Conservation (phyloP, 2,329 filamentous ascomycete genomes). For the Arthrobotrys entomopaga region DNA sequence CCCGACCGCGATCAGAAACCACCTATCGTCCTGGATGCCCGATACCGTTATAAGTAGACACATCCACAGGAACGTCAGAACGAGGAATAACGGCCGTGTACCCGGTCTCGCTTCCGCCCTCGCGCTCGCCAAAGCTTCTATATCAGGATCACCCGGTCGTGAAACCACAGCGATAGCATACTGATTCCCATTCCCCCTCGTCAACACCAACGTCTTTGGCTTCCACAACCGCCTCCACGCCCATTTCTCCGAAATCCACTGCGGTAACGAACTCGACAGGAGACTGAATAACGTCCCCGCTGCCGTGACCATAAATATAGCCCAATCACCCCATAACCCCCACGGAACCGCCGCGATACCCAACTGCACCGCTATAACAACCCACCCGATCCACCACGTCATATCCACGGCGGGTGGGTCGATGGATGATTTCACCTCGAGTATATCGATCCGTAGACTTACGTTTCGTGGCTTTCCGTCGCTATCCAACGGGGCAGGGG, state of each 20-base stretch:
- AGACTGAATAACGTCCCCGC: constrained; percentile 62
- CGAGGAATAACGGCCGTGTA: constrained; percentile 55
- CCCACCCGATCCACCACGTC: constrained; percentile 51
- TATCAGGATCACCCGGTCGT: constrained; percentile 61
- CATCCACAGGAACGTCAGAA: constrained; percentile 62
- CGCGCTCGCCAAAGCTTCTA: constrained; percentile 63
- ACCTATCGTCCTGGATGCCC: constrained; percentile 62
- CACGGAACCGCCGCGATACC: constrained; percentile 61
- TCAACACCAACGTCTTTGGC: constrained; percentile 61
- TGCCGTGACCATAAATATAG: constrained; percentile 62
- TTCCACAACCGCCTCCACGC: constrained; percentile 60
- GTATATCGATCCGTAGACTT: constrained; percentile 40
- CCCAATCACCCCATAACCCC: constrained; percentile 61
- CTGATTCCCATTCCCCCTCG: constrained; percentile 63
- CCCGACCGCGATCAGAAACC: constrained; percentile 63
- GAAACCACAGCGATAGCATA: constrained; percentile 63
- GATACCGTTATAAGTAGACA: constrained; percentile 63
- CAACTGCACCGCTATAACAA: constrained; percentile 59
- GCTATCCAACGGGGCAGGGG: constrained; percentile 28
- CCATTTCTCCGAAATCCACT: constrained; percentile 65
- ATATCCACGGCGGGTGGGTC: constrained; percentile 40
- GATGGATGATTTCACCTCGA: constrained; percentile 37
- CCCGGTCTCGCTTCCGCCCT: constrained; percentile 33
- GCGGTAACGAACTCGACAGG: constrained; percentile 61
- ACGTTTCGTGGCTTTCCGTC: constrained; percentile 34